Base-by-base conservation (phyloP, 768 basidiomycete genomes). In the Amanita rimosa region DNA sequence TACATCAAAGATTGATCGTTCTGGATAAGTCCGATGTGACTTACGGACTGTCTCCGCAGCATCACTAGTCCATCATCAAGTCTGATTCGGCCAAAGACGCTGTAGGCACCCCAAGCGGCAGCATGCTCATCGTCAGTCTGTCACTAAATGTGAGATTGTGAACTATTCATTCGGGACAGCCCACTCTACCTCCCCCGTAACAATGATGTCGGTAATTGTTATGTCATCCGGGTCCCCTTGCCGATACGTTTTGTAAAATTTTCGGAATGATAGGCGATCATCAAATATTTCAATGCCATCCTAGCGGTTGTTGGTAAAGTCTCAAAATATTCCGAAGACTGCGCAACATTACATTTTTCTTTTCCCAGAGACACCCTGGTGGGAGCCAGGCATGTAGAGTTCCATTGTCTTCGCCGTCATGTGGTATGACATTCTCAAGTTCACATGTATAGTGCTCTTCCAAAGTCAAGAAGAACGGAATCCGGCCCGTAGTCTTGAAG, bases 31-130 rank as follows among this genome's bases (percentile, higher is more conserved):
- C 14, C 26, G 14, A 36, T 19, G 38, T 24, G 31, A 63, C 74
- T 50, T 48, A 77, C 77, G 47, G 79, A 72, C 63, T 75, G 69
- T 47, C 75, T 71, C 22, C 70, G 53, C 29, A 84, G 60, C 3
- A 74, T 69, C 24, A 82, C 64, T 34, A 83, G 63, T 11, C 83
- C 83, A 60, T 85, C 83, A 34, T 67, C 66, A 6, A 75, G 61
- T 26, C 83, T 66, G 11, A 84, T 64, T 26, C 80, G 74, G 33
- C 83, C 83, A 36, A 75, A 59, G 44, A 83, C 66, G 42, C 62
- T 69, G 49, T 73, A 76, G 3, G 66, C 69, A 2, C 77, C 79
- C 83, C 81, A 85, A 2, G 76, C 75, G 16, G 64, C 60, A 19
- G 68, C 65, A 51, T 74, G 67, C 14, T 60, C 62, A 33, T 65